phyloP scores from a whole-genome alignment of 1,139 yeast genomes.

The Sugiyamaella sp. region DNA sequence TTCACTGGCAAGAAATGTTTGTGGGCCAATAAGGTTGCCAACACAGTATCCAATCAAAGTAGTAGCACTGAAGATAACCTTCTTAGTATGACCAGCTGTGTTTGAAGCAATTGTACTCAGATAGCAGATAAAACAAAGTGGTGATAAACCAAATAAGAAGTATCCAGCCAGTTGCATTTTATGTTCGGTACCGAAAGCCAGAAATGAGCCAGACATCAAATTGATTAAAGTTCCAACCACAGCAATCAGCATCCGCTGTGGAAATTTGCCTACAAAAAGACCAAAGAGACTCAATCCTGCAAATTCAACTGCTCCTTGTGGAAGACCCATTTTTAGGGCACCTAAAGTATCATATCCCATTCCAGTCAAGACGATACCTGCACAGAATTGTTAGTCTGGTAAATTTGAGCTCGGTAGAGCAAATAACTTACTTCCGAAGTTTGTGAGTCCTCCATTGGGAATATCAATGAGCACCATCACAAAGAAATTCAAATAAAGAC shows the following conservation, averaged over 20 bases:
- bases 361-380: slow-evolving; percentile 43
- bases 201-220: slow-evolving; percentile 46
- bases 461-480: slow-evolving; percentile 50
- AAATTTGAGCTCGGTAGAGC: no score
- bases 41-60: slow-evolving; percentile 59
- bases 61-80: slow-evolving; percentile 49
- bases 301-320: slow-evolving; percentile 44
- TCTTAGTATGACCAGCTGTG: slow-evolving; percentile 64
- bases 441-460: slow-evolving; percentile 58
- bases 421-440: slow-evolving; percentile 42
- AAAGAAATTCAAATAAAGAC: slow-evolving; percentile 54
- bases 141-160: slow-evolving; percentile 44
- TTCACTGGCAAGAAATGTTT: slow-evolving; percentile 52
- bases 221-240: slow-evolving; percentile 42
- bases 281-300: slow-evolving; percentile 39
- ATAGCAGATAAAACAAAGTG: slow-evolving; percentile 52
- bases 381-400: slow-evolving; percentile 10
- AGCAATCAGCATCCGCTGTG: slow-evolving; percentile 47
- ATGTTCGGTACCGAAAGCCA: slow-evolving; percentile 48
- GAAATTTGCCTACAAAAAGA: slow-evolving; percentile 32
- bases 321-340: slow-evolving; percentile 47
- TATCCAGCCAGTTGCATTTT: slow-evolving; percentile 46
- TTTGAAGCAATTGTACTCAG: slow-evolving; percentile 56
- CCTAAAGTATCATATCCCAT: slow-evolving; percentile 47
- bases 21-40: slow-evolving; percentile 63